phyloP scores from a whole-genome alignment of 208 protist species.

The Dictyostelium gargantuum region DNA sequence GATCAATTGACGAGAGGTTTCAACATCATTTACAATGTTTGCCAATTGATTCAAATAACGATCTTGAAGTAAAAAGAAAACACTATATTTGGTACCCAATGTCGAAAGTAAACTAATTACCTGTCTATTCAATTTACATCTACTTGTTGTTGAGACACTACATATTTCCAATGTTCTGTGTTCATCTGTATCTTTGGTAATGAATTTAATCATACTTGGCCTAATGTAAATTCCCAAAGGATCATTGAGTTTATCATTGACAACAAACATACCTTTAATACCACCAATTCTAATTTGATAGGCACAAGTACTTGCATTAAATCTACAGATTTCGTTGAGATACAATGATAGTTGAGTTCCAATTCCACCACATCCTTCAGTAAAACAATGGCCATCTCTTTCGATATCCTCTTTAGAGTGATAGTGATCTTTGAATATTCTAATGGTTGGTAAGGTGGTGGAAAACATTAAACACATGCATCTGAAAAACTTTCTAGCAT shows the following conservation, averaged over 20 bases:
- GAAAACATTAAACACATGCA: not conserved
- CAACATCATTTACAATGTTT: not conserved
- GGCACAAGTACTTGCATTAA: not conserved
- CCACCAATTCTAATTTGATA: slow-evolving; percentile 39
- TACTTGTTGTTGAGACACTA: not conserved
- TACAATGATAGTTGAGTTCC: not conserved
- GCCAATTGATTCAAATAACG: not conserved
- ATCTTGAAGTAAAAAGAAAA: not conserved
- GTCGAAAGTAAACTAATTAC: not conserved
- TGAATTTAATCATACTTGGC: not conserved
- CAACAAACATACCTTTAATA: slow-evolving; percentile 12
- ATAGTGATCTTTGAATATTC: too few relatives aligned
- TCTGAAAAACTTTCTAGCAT: not conserved
- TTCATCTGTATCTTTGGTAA: not conserved
- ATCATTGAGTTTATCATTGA: not conserved
- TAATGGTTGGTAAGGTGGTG: not conserved
- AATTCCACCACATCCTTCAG: slow-evolving; percentile 19
- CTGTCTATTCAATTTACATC: slow-evolving; percentile 25
- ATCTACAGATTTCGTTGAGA: not conserved
- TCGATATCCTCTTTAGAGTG: not conserved
- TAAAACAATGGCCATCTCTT: not conserved
- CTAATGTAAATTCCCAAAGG: not conserved
- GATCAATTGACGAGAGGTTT: not conserved
- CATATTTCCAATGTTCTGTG: not conserved
- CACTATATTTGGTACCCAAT: not conserved